Evolutionary conservation across 1,284 basidiomycete genomes (phyloP).

Genomic region (Naganishia sp.): DNA sequence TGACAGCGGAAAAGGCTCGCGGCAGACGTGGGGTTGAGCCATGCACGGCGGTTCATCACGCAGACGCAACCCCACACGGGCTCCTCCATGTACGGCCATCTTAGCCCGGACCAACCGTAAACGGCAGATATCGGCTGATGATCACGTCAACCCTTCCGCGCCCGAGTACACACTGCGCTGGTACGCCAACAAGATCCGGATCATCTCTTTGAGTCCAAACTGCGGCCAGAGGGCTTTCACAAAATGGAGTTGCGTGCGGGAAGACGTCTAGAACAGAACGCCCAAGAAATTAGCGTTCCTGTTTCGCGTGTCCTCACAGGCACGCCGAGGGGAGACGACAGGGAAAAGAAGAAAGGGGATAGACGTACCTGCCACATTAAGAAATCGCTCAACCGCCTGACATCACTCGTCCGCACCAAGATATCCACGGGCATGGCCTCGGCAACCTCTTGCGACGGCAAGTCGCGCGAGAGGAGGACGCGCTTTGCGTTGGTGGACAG

Average conservation of each 20-base stretch:
- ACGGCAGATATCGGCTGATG: no score
- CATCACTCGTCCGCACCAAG: conserved; percentile 87
- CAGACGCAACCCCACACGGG: no score
- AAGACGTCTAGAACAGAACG: conserved; percentile 62
- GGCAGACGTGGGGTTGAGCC: no score
- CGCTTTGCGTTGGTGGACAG: conserved; percentile 36
- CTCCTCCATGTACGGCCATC: no score
- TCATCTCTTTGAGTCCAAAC: conserved; percentile 82
- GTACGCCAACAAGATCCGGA: conserved; percentile 81
- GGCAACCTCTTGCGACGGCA: background rate
- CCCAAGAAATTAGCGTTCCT: background rate
- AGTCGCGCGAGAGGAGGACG: conserved; percentile 24
- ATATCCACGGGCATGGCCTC: conserved; percentile 77
- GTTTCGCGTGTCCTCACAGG: background rate
- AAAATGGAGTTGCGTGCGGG: conserved; percentile 88
- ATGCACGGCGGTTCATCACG: no score
- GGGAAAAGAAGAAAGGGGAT: background rate
- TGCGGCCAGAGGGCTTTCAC: conserved; percentile 91
- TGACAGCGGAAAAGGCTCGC: no score
- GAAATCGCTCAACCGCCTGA: conserved; percentile 86
- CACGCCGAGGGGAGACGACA: background rate
- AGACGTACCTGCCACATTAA: conserved; percentile 87
- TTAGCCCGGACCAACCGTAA: no score
- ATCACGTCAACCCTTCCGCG: no score
- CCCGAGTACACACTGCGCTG: conserved; percentile 69